Evolutionary conservation across 306 rosid species (phyloP).

Genomic region (Citrullus colocynthis): DNA sequence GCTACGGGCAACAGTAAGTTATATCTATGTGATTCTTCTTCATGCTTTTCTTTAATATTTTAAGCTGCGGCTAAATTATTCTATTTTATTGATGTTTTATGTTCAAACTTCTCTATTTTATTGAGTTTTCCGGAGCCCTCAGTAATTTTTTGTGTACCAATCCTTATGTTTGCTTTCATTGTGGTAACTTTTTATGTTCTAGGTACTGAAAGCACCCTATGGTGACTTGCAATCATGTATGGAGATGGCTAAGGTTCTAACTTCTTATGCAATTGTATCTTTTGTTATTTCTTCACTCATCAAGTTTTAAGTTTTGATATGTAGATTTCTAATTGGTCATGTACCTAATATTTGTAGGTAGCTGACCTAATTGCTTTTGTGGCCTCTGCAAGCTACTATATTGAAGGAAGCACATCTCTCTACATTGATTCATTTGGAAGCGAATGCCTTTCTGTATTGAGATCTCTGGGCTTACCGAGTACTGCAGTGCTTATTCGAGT

Average conservation of each 20-base stretch:
- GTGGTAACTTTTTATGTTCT: conserved; percentile 5
- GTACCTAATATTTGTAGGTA: conserved; percentile 32
- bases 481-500: conserved; percentile 76
- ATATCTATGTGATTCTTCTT: background rate
- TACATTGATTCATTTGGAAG: conserved; percentile 78
- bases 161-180: background rate
- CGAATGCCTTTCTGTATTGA: conserved; percentile 84
- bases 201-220: conserved; percentile 86
- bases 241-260: conserved; percentile 88
- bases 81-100: background rate
- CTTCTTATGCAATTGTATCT: background rate
- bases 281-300: background rate
- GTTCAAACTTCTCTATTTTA: background rate
- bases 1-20: conserved; percentile 52
- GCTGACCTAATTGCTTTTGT: conserved; percentile 92
- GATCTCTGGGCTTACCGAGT: conserved; percentile 90
- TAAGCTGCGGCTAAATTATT: background rate
- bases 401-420: conserved; percentile 43
- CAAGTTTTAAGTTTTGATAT: background rate
- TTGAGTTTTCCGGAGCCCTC: background rate
- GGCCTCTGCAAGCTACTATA: conserved; percentile 37
- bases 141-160: background rate
- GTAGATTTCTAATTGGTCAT: conserved; percentile 1
- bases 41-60: background rate
- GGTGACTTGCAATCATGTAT: conserved; percentile 66